These are phyloP conservation scores for Meredithiella fracta DNA, from an alignment of 2,329 filamentous ascomycete genomes.

Conservation along the genomic window DNA sequence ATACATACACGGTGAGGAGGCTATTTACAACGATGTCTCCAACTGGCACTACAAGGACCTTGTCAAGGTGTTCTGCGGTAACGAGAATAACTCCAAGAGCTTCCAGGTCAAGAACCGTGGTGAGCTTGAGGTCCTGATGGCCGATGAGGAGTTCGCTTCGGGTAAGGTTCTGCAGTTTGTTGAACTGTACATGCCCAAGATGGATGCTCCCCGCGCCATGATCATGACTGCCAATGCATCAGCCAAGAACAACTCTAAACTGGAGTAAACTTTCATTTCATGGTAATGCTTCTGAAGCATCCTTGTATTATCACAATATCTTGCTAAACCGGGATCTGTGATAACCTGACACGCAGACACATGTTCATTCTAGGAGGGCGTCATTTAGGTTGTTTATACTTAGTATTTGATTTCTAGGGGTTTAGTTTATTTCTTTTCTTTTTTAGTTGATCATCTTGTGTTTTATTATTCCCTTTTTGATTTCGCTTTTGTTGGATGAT, in stretches of 20 bases:
- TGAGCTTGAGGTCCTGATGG: constrained; percentile 49
- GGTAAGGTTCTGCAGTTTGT: constrained; percentile 49
- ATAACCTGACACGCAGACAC: neutral
- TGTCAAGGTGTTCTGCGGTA: constrained; percentile 49
- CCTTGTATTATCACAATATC: neutral
- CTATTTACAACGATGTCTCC: constrained; percentile 64
- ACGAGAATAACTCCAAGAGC: constrained; percentile 38
- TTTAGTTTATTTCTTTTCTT: neutral
- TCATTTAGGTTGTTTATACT: neutral
- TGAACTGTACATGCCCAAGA: constrained; percentile 63
- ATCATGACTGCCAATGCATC: constrained; percentile 55
- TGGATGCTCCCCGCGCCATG: constrained; percentile 58
- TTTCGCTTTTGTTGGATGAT: constrained; percentile 1
- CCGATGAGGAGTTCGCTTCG: constrained; percentile 45
- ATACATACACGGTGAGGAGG: constrained; percentile 70
- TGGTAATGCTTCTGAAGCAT: neutral
- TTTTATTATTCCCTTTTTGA: neutral
- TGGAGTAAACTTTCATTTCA: constrained; percentile 17
- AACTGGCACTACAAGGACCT: constrained; percentile 58
- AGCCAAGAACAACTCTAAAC: constrained; percentile 47
- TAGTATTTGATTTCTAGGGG: neutral
- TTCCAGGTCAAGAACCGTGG: constrained; percentile 53
- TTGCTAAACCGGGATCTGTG: neutral
- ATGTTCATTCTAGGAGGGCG: neutral
- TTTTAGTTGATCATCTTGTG: neutral